These are phyloP conservation scores for Rhodotorula kratochvilovae DNA, from an alignment of 768 basidiomycete genomes.

Conservation along the genomic window DNA sequence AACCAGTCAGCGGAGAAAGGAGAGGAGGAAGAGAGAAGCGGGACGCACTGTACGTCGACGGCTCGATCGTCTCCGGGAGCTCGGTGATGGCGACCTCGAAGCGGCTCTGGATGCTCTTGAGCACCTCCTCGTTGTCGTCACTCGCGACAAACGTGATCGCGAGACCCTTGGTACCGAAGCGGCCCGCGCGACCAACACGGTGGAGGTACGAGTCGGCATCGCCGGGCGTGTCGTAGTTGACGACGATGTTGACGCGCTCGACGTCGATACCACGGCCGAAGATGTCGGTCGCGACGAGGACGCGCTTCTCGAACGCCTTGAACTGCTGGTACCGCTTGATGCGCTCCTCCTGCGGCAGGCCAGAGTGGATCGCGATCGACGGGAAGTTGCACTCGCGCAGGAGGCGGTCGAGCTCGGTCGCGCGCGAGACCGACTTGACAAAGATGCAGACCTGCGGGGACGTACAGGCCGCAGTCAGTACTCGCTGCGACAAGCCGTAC, in stretches of 20 bases:
- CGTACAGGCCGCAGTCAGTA: not conserved
- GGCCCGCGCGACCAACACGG: conserved; percentile 96
- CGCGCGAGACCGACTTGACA: conserved; percentile 95
- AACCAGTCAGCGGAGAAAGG: not conserved
- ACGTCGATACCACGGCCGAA: conserved; percentile 99
- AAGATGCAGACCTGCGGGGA: conserved; percentile 86
- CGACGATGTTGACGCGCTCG: conserved; percentile 94
- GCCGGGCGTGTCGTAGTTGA: conserved; percentile 96
- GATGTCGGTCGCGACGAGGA: conserved; percentile 96
- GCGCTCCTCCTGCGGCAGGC: conserved; percentile 88
- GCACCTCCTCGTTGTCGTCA: conserved; percentile 86
- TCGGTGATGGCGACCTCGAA: conserved; percentile 98
- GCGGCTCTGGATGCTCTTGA: conserved; percentile 87
- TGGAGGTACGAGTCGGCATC: conserved; percentile 99
- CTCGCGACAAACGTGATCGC: conserved; percentile 94
- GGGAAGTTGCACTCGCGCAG: conserved; percentile 98
- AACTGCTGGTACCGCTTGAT: conserved; percentile 95
- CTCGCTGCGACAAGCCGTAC: not conserved
- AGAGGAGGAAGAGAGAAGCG: too few species aligned
- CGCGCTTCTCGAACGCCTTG: conserved; percentile 99
- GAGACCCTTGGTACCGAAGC: conserved; percentile 98
- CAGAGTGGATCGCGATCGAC: conserved; percentile 94
- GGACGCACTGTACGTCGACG: conserved; percentile 70
- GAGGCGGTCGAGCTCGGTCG: conserved; percentile 91
- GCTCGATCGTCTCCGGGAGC: conserved; percentile 87